Evolutionary conservation across 2,329 filamentous ascomycete genomes (phyloP), one percentile per base, ranked within the genome.

Genomic region (Penicillium sp.): DNA sequence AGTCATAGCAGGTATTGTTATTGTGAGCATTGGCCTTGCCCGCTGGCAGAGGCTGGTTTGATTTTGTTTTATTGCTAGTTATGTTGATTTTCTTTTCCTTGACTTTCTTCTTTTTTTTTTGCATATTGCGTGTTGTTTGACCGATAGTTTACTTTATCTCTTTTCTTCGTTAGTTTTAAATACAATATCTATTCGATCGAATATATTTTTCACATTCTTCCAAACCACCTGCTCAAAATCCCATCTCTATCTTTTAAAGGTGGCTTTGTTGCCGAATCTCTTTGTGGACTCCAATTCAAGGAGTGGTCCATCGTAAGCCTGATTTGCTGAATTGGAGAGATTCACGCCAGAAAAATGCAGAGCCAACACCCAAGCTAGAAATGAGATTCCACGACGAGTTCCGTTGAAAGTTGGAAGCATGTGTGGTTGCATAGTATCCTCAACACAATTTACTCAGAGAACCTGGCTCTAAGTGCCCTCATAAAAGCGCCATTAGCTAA

Each of bases 41-140:
- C 73, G 75, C 42, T 74, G 70, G 57, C 75, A 72, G 60, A 75
- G 70, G 59, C 69, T 77, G 51, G 68, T 78, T 35, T 78, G 64
- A 67, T 43, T 37, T 42, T 33, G 22, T 46, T 50, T 17, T 41
- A 10, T 37, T 33, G 28, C 33, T 19, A 3, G 14, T 38, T 25
- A 31, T 49, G 9, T 30, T 40, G 36, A 31, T 8, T 17, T 50
- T 12, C 16, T 6, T 41, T 11, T 16, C 5, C n/a, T 19, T 31
- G 35, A 22, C 16, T 17, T 36, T 25, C 19, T 40, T 36, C 1
- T 14, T 7, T 43, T 28, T 31, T 41, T 55, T 28, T 9, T 30
- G 30, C 37, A 25, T 40, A 33, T 52, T 51, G 22, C 53, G 36
- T 19, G n/a, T 49, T 47, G 14, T 26, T 43, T 47, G 9, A 10